These are phyloP conservation scores for Thelonectria blattea DNA, from an alignment of 2,329 filamentous ascomycete genomes.

Conservation along the genomic window DNA sequence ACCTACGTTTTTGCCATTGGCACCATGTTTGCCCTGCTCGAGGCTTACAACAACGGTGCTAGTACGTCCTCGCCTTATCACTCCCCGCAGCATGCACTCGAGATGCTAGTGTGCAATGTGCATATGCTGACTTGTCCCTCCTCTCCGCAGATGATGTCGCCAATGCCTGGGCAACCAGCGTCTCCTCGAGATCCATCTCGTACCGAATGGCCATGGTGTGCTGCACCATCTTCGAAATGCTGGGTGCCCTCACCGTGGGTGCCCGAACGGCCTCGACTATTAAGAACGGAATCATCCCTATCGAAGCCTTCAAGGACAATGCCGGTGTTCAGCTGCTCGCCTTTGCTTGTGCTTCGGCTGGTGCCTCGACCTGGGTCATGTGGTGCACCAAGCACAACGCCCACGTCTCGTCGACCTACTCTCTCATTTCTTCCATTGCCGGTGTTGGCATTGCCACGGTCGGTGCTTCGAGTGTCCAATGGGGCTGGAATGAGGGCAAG, in stretches of 20 bases:
- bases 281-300: conserved; percentile 78
- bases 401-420: conserved; percentile 76
- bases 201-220: conserved; percentile 73
- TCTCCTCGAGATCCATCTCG: conserved; percentile 78
- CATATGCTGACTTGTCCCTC: conserved; percentile 14
- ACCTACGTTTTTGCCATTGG: conserved; percentile 77
- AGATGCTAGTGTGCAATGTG: background rate
- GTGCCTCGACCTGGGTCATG: conserved; percentile 76
- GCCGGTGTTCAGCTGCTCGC: conserved; percentile 72
- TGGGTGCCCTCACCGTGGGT: conserved; percentile 70
- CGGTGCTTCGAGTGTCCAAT: conserved; percentile 66
- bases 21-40: conserved; percentile 77
- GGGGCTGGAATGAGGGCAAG: conserved; percentile 73
- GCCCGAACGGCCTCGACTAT: conserved; percentile 77
- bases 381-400: conserved; percentile 78
- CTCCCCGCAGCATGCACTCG: background rate
- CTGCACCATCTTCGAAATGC: conserved; percentile 70
- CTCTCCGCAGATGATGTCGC: conserved; percentile 73
- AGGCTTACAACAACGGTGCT: conserved; percentile 80
- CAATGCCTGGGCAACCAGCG: conserved; percentile 81
- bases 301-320: conserved; percentile 61
- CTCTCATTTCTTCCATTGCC: conserved; percentile 70
- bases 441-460: conserved; percentile 73
- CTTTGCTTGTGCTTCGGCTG: conserved; percentile 68
- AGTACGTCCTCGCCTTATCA: conserved; percentile 55